Conservation (phyloP, 1,284 basidiomycete genomes). For the Cryptococcus sp. region DNA sequence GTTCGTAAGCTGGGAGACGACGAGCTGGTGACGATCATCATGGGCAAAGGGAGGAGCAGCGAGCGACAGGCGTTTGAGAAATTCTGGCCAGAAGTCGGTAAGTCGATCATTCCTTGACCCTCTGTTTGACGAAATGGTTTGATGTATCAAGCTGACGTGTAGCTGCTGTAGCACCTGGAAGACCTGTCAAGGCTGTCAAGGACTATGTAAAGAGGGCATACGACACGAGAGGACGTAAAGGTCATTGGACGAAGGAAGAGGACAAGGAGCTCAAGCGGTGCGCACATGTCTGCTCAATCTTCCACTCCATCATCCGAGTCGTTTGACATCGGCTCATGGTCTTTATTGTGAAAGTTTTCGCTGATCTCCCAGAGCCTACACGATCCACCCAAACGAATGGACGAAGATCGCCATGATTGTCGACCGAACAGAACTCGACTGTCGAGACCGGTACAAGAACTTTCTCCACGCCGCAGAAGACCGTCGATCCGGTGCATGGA, state of each 20-base stretch:
- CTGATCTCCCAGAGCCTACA: slow-evolving; percentile 23
- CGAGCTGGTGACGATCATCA: slow-evolving; percentile 26
- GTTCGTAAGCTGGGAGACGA: slow-evolving; percentile 18
- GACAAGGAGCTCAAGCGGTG: slow-evolving; percentile 29
- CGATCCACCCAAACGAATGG: slow-evolving; percentile 30
- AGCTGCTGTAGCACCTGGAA: slow-evolving; percentile 33
- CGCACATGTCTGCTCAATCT: too few species aligned
- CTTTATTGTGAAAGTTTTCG: neutral
- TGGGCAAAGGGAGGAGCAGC: slow-evolving; percentile 18
- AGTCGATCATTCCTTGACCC: neutral
- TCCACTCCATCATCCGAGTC: too few species aligned
- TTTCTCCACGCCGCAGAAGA: slow-evolving; percentile 21
- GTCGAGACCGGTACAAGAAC: slow-evolving; percentile 33
- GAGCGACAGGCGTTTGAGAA: slow-evolving; percentile 21
- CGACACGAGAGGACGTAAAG: slow-evolving; percentile 36
- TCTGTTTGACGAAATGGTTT: neutral
- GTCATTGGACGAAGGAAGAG: slow-evolving; percentile 33
- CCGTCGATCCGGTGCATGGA: slow-evolving; percentile 9
- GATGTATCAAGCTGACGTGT: neutral
- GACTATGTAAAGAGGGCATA: slow-evolving; percentile 32
- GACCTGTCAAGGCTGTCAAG: slow-evolving; percentile 37
- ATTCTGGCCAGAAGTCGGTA: slow-evolving; percentile 38
- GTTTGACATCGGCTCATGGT: neutral
- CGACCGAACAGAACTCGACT: slow-evolving; percentile 33
- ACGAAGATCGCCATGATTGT: slow-evolving; percentile 30